Base-by-base conservation (phyloP, 1,284 basidiomycete species). In the Pisolithus thermaeus region DNA sequence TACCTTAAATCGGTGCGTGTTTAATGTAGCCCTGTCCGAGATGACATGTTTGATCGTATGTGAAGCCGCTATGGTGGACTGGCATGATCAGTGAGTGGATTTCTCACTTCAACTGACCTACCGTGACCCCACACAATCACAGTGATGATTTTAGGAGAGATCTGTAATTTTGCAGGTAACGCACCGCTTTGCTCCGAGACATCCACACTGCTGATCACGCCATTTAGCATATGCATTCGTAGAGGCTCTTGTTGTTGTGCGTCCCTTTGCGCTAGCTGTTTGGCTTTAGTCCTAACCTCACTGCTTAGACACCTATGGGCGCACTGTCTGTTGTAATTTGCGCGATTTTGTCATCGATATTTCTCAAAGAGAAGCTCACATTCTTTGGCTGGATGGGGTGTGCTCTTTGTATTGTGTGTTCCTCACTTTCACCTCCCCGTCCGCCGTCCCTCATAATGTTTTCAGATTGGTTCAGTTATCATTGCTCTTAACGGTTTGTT, bases 331-430 rank as follows among this genome's bases (percentile, higher is more conserved):
- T 99, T 58, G 95, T 99, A 61, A 80, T 98, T 58, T 96, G 90
- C 61, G 96, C 96, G 36, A 88, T 97, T 27, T 76, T 98, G 20
- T 96, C 94, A 9, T 93, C 92, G 42, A 79, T 97, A 61, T 90
- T 98, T 72, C 84, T 98, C 61, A 87, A 96, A 49, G 97, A 99
- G 69, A 89, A 80, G 57, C 80, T 99, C 49, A 89, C 85, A 32
- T 89, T 93, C 70, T 94, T 94, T 64, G 93, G 93, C 49, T 95
- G 92, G 92, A 76, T 92, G 52, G 96, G 96, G 25, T 97, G 95
- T 69, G 81, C 76, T 25, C 79, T 98, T 28, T 97, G 92, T 72
- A 84, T 90, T 59, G 86, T 87, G 61, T 53, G 83, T 71, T 8
- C 36, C 46, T 38, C 5, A 40, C 6, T 18, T 25, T 7, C 16